These are phyloP conservation scores for Lentithecium fluviatile DNA, from an alignment of 495 filamentous ascomycete genomes.

Conservation along the genomic window DNA sequence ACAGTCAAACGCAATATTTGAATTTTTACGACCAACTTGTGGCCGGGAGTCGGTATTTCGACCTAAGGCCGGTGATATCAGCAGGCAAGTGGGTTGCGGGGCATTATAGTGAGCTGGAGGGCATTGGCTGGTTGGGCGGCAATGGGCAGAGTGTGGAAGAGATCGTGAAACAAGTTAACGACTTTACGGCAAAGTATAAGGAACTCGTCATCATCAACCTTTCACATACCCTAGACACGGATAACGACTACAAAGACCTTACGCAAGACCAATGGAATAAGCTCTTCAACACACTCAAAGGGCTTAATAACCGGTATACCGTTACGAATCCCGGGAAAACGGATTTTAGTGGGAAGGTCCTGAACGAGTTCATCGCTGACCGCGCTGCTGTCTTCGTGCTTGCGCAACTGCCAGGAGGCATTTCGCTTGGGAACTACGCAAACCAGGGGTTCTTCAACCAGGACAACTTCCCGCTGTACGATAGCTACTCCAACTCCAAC, in stretches of 20 bases:
- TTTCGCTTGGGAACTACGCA: slow-evolving; percentile 25
- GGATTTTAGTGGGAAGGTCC: slow-evolving; percentile 22
- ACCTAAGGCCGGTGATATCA: slow-evolving; percentile 33
- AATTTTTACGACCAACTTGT: slow-evolving; percentile 29
- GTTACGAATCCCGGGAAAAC: slow-evolving; percentile 22
- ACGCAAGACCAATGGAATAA: slow-evolving; percentile 34
- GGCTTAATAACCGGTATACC: slow-evolving; percentile 26
- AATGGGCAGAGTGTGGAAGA: slow-evolving; percentile 33
- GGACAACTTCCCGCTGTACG: slow-evolving; percentile 32
- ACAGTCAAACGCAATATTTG: slow-evolving; percentile 32
- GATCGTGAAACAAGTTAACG: slow-evolving; percentile 31
- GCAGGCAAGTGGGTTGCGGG: slow-evolving; percentile 32
- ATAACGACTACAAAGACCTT: slow-evolving; percentile 31
- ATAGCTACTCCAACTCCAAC: slow-evolving; percentile 35
- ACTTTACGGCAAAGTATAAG: slow-evolving; percentile 33
- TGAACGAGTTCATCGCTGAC: slow-evolving; percentile 31
- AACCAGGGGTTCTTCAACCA: slow-evolving; percentile 32
- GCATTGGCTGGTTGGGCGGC: slow-evolving; percentile 25
- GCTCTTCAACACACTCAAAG: slow-evolving; percentile 31
- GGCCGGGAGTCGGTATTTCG: slow-evolving; percentile 31
- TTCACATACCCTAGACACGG: slow-evolving; percentile 30
- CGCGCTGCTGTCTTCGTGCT: slow-evolving; percentile 31
- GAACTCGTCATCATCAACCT: slow-evolving; percentile 37
- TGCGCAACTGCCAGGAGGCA: slow-evolving; percentile 28
- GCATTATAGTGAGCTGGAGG: slow-evolving; percentile 33